A percentile compares a stretch with the other conserved stretches of the same genome.
Evolutionary conservation across 345 rosid species (phyloP).

Genomic region (Salix caprea): DNA sequence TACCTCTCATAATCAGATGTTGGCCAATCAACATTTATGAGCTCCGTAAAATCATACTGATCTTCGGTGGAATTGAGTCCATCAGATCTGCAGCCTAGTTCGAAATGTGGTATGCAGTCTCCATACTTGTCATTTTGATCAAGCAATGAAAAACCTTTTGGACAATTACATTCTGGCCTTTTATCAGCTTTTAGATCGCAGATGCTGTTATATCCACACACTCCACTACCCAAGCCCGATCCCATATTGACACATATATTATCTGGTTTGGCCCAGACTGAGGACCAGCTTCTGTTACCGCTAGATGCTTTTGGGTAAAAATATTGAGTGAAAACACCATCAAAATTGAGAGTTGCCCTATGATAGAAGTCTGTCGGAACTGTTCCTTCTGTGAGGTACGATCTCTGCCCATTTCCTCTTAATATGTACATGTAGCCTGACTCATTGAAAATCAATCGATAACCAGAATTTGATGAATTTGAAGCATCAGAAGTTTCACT

Average conservation of each 20-base stretch:
- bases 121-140: neutral
- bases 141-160: slow-evolving; percentile 10
- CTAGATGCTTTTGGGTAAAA: neutral
- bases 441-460: neutral
- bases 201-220: slow-evolving; percentile 34
- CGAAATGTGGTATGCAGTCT: slow-evolving; percentile 8
- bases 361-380: neutral
- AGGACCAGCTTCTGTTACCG: neutral
- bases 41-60: neutral
- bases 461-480: neutral
- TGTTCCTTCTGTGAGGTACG: too few relatives aligned
- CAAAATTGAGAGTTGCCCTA: neutral
- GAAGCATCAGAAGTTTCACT: neutral
- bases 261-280: slow-evolving; percentile 2
- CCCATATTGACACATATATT: slow-evolving; percentile 3
- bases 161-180: slow-evolving; percentile 20
- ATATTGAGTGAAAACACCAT: neutral
- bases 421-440: slow-evolving; percentile 3
- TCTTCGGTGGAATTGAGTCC: neutral
- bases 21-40: neutral
- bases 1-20: slow-evolving; percentile 9
- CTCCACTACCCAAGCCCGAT: slow-evolving; percentile 3
- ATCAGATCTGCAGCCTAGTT: neutral
- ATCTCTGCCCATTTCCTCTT: neutral
- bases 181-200: slow-evolving; percentile 13